Evolutionary conservation across 192 early-diverging fungal species (phyloP), one percentile per base, ranked within the genome.

Genomic region (Spizellomyces sp.): DNA sequence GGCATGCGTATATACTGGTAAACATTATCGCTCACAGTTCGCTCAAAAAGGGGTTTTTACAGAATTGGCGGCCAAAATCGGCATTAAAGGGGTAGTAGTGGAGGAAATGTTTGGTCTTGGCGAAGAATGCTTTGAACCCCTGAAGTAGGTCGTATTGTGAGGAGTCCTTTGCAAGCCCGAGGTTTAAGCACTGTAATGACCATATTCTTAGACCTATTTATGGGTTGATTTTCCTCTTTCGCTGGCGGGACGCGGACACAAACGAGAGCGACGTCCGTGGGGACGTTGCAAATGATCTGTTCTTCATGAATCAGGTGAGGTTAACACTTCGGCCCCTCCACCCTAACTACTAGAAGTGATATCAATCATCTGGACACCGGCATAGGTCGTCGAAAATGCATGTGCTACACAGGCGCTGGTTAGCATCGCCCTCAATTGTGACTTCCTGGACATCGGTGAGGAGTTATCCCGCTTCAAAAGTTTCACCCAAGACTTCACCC

Each of bases 181-280:
- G 0, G 27, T 36, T 36, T 36, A 36, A 36, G 27, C 27, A 36
- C 27, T 56, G 54, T 56, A 19, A 56, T 56, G 7, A 22, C 27
- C 54, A 6, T 56, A 22, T 19, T 56, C 22, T 27, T 22, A 77
- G 76, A 45, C 70, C 61, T 9, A 62, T 62, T 17, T 67, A 74
- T 55, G 76, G 76, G 7, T 59, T 77, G 8, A 67, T 77, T 27
- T 77, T 77, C 54, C 71, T 77, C n/a, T 77, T 77, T 58, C 66
- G 47, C 21, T 77, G 76, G 76, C 61, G 43, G n/a, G 62, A 69
- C 52, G 10, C 10, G 27, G 75, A 77, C 48, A 62, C 63, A 10
- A 58, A 58, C 12, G 76, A 74, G 48, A 12, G n/a, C 48, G 48
- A 68, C n/a, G 19, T 8, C 0, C 66, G 45, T 12, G 71, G 45